Conservation (phyloP, 192 early-diverging fungal species). For the Backusella tuberculispora region DNA sequence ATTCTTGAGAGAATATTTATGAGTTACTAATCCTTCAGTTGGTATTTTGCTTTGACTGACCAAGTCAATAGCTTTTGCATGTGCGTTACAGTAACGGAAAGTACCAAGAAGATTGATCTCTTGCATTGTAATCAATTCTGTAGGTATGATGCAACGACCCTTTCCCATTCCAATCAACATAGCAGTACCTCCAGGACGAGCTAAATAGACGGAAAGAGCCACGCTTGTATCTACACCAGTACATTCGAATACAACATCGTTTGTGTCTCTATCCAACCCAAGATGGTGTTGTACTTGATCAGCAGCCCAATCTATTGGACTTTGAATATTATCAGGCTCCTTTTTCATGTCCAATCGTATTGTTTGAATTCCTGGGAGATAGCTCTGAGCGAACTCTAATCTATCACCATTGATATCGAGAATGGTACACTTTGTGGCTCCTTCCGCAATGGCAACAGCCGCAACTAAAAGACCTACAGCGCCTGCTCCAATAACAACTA, state of each 20-base stretch:
- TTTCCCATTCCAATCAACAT: constrained; percentile 39
- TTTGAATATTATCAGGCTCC: not conserved
- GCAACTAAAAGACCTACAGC: constrained; percentile 40
- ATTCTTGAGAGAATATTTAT: not conserved
- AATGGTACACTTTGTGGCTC: constrained; percentile 32
- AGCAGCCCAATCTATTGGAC: not conserved
- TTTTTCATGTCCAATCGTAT: not conserved
- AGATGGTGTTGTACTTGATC: not conserved
- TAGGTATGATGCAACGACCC: constrained; percentile 15
- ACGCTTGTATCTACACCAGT: constrained; percentile 37
- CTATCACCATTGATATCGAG: constrained; percentile 38
- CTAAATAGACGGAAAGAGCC: constrained; percentile 26
- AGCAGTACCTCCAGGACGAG: constrained; percentile 28
- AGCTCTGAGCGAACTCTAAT: constrained; percentile 32
- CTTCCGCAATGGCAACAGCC: constrained; percentile 35
- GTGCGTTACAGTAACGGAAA: constrained; percentile 37
- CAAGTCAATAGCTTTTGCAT: constrained; percentile 35
- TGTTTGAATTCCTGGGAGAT: constrained; percentile 10
- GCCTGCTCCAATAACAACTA: constrained; percentile 45
- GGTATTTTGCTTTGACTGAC: constrained; percentile 29
- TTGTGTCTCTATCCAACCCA: not conserved
- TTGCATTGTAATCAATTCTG: constrained; percentile 20
- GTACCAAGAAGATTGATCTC: constrained; percentile 33
- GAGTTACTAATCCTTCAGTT: not conserved
- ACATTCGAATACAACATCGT: constrained; percentile 39